Conservation (phyloP, 2,329 filamentous ascomycete species). For the Colletotrichum sojae region DNA sequence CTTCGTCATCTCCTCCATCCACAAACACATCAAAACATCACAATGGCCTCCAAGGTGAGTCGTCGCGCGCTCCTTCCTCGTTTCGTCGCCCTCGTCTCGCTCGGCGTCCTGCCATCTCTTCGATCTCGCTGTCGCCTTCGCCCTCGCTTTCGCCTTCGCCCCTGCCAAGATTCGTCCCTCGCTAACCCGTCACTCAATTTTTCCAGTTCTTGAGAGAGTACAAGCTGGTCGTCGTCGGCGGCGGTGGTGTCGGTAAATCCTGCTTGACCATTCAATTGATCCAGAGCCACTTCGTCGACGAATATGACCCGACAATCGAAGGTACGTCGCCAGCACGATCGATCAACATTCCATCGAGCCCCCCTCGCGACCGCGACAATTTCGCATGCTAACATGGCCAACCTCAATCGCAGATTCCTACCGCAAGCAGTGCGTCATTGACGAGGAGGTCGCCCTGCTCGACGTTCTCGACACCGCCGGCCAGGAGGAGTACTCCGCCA, state of each 20-base stretch:
- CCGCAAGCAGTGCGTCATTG: constrained; percentile 99
- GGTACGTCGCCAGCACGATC: constrained; percentile 67
- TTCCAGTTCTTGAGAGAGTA: constrained; percentile 88
- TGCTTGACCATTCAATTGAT: constrained; percentile 98
- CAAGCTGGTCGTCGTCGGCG: constrained; percentile 96
- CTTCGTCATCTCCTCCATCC: constrained; percentile 17
- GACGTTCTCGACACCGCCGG: constrained; percentile 98
- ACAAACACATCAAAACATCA: constrained; percentile 38
- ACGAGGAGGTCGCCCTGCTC: constrained; percentile 96
- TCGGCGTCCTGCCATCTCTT: neutral
- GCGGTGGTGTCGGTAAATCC: constrained; percentile 98
- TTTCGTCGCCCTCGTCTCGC: neutral
- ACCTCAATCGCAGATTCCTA: constrained; percentile 82
- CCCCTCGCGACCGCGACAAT: too few species aligned
- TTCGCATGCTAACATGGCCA: constrained; percentile 43
- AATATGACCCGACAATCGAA: constrained; percentile 99
- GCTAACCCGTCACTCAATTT: constrained; percentile 41
- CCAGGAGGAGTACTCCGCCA: constrained; percentile 98
- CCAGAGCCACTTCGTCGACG: constrained; percentile 97
- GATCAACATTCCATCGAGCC: neutral
- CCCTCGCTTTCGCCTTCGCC: constrained; percentile 6
- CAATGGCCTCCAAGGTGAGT: constrained; percentile 59
- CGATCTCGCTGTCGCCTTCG: constrained; percentile 8
- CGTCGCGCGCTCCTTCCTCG: neutral
- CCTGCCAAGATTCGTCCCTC: constrained; percentile 35